A percentile compares a stretch with the other conserved stretches of the same genome.
Evolutionary conservation across 108 stramenopile genomes (phyloP).

Genomic region (Licmophora abbreviata): DNA sequence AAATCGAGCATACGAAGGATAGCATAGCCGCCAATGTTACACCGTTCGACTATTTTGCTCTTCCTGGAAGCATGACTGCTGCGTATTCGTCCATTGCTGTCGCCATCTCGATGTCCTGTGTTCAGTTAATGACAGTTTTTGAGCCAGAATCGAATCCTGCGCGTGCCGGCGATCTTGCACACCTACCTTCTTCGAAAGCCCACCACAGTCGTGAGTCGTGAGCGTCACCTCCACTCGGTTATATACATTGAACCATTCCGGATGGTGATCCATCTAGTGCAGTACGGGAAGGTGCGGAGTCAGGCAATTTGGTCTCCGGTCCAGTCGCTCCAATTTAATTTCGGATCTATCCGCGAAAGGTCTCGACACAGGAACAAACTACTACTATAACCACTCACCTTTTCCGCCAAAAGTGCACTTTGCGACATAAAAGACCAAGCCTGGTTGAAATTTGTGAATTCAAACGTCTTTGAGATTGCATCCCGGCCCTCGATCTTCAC

Average conservation of each 20-base stretch:
- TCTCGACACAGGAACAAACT: not conserved
- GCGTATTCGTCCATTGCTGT: constrained; percentile 69
- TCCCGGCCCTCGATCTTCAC: constrained; percentile 22
- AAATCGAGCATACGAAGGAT: no score
- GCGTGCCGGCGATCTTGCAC: not conserved
- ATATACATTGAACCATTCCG: constrained; percentile 98
- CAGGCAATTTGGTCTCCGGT: no score
- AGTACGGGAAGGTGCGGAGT: no score
- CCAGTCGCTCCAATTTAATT: no score
- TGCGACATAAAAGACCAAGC: constrained; percentile 94
- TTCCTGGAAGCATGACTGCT: constrained; percentile 31
- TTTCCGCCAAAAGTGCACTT: constrained; percentile 81
- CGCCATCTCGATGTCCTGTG: constrained; percentile 61
- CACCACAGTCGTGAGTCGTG: constrained; percentile 77
- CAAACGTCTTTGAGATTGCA: constrained; percentile 72
- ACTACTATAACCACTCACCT: constrained; percentile 28
- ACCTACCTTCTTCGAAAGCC: constrained; percentile 67
- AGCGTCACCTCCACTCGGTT: constrained; percentile 84
- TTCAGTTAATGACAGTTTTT: not conserved
- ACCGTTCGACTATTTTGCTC: no score
- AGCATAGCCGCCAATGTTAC: no score
- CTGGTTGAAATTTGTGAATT: constrained; percentile 77
- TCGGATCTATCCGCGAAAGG: no score
- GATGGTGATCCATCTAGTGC: constrained; percentile 90
- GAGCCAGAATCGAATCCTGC: not conserved